Percentiles rank a stretch among this genome's conserved stretches.
phyloP scores from a whole-genome alignment of 805 yeast species.

The Zygosaccharomyces pseudorouxii region DNA sequence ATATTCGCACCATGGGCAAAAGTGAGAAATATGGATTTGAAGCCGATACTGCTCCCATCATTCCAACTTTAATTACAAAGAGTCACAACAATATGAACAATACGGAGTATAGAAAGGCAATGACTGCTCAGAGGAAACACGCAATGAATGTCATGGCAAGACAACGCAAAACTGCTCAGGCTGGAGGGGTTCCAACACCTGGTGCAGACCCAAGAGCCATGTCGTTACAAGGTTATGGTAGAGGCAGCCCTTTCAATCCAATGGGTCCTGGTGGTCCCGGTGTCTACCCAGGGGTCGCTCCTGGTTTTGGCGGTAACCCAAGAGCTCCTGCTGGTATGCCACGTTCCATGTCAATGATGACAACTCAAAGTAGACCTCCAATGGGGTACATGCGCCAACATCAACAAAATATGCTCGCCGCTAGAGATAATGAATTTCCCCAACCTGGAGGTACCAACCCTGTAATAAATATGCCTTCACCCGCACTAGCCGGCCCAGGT shows the following conservation, averaged over 20 bases:
- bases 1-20: slow-evolving; percentile 58
- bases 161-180: slow-evolving; percentile 13
- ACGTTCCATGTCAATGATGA: slow-evolving; percentile 33
- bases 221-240: slow-evolving; percentile 37
- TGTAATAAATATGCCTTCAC: not conserved
- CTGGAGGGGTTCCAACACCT: not conserved
- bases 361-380: slow-evolving; percentile 14
- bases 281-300: not conserved
- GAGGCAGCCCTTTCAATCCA: slow-evolving; percentile 12
- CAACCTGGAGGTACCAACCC: not conserved
- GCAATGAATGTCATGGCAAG: slow-evolving; percentile 45
- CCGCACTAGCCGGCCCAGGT: not conserved
- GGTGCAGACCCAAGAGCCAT: slow-evolving; percentile 40
- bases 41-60: slow-evolving; percentile 65
- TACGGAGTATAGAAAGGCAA: slow-evolving; percentile 63
- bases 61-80: slow-evolving; percentile 56
- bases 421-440: not conserved
- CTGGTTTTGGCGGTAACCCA: not conserved
- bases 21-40: slow-evolving; percentile 49
- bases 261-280: slow-evolving; percentile 8
- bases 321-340: slow-evolving; percentile 16
- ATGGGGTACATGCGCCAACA: slow-evolving; percentile 12
- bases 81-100: slow-evolving; percentile 39
- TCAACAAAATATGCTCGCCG: slow-evolving; percentile 4
- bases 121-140: slow-evolving; percentile 62